Evolutionary conservation across 352 stramenopile species (phyloP).

Genomic region (Phytophthora pinifolia): DNA sequence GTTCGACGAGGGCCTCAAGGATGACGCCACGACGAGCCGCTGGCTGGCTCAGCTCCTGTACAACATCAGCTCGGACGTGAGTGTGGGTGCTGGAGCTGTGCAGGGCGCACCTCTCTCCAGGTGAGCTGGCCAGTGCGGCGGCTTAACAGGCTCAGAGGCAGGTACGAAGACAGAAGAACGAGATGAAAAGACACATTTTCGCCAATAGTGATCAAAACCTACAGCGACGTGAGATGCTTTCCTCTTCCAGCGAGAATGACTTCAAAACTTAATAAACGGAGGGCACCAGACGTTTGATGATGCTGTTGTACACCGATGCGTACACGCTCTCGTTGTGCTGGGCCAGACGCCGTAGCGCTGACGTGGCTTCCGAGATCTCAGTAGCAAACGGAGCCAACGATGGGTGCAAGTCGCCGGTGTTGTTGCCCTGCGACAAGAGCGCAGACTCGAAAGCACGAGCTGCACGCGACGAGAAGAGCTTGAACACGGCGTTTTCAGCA

Average conservation of each 20-base stretch:
- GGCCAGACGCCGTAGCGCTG: slow-evolving; percentile 40
- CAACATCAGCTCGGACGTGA: slow-evolving; percentile 73
- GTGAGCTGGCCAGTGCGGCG: slow-evolving; percentile 25
- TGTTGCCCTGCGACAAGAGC: slow-evolving; percentile 20
- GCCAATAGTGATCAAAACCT: slow-evolving; percentile 21
- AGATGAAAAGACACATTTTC: slow-evolving; percentile 12
- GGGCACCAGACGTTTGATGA: slow-evolving; percentile 47
- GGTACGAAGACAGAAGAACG: slow-evolving; percentile 3
- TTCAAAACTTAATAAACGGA: slow-evolving; percentile 19
- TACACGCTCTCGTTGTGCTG: slow-evolving; percentile 74
- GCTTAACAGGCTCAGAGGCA: slow-evolving; percentile 1
- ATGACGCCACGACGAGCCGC: slow-evolving; percentile 96
- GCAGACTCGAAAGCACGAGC: slow-evolving; percentile 31
- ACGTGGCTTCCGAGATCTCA: slow-evolving; percentile 40
- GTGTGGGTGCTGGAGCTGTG: slow-evolving; percentile 22
- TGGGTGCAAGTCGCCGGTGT: slow-evolving; percentile 34
- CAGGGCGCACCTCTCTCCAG: slow-evolving; percentile 34
- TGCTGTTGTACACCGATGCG: slow-evolving; percentile 61
- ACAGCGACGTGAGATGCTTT: slow-evolving; percentile 1
- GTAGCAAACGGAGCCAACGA: slow-evolving; percentile 52
- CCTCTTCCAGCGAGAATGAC: no score
- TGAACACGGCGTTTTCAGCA: slow-evolving; percentile 55
- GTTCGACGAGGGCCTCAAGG: slow-evolving; percentile 93
- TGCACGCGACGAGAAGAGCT: slow-evolving; percentile 53
- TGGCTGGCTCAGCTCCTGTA: slow-evolving; percentile 96